Percentiles rank a stretch among this genome's conserved stretches.
Evolutionary conservation across 768 basidiomycete species (phyloP).

Genomic region (Hericium coralloides): DNA sequence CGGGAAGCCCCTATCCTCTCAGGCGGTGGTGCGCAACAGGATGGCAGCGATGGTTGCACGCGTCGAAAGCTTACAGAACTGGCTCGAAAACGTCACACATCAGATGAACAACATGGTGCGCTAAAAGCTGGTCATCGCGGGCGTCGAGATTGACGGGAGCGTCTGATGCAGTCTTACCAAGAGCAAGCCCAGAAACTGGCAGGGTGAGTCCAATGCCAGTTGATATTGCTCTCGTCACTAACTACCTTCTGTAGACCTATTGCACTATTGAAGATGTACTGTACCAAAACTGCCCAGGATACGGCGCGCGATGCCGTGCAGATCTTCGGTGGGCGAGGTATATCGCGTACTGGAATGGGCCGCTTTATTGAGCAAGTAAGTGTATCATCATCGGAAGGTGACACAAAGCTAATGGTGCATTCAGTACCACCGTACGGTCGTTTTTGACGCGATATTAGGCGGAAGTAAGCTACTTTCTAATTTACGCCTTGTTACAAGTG

Average conservation of each 20-base stretch:
- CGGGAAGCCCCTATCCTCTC: conserved; percentile 76
- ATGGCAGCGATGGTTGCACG: conserved; percentile 86
- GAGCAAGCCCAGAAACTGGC: conserved; percentile 67
- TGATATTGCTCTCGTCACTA: neutral
- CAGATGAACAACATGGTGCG: conserved; percentile 80
- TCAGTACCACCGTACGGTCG: conserved; percentile 56
- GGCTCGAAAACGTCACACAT: conserved; percentile 81
- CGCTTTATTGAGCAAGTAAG: conserved; percentile 61
- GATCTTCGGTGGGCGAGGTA: conserved; percentile 80
- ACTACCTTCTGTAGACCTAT: conserved; percentile 41
- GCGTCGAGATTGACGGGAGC: conserved; percentile 19
- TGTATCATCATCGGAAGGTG: conserved; percentile 5
- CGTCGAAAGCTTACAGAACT: conserved; percentile 69
- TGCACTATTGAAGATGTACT: conserved; percentile 70
- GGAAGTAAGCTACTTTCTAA: conserved; percentile 32
- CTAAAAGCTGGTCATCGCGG: neutral
- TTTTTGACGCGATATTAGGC: conserved; percentile 68
- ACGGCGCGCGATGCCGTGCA: conserved; percentile 80
- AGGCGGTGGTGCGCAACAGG: conserved; percentile 83
- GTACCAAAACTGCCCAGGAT: conserved; percentile 67
- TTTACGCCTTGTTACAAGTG: no score
- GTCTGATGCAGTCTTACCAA: conserved; percentile 42
- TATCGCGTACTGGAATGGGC: conserved; percentile 80
- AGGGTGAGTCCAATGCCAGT: conserved; percentile 35
- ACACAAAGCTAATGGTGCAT: neutral